phyloP scores from a whole-genome alignment of 768 basidiomycete species.

The Mycena albidolilacea region DNA sequence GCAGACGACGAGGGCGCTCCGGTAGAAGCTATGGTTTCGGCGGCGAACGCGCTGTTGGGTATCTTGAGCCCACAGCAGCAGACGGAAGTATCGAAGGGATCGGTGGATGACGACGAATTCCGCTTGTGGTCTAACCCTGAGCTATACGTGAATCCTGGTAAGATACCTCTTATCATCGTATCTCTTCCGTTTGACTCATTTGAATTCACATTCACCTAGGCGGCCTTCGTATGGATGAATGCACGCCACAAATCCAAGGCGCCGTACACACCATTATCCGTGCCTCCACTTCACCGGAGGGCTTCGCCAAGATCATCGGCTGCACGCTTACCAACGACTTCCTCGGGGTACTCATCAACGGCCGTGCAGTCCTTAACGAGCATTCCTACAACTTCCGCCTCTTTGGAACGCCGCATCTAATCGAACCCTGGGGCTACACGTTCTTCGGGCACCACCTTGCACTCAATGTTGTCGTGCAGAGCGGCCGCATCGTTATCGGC shows the following conservation, averaged over 20 bases:
- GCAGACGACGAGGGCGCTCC: constrained; percentile 5
- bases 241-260: neutral
- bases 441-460: constrained; percentile 19
- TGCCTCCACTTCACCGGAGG: constrained; percentile 1
- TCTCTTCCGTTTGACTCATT: neutral
- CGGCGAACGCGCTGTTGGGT: neutral
- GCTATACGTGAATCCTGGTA: constrained; percentile 6
- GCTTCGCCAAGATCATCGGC: constrained; percentile 4
- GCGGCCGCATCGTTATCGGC: constrained; percentile 7
- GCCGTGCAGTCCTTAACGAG: constrained; percentile 8
- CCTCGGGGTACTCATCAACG: constrained; percentile 3
- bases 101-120: constrained; percentile 7
- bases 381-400: constrained; percentile 15
- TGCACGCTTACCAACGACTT: constrained; percentile 18
- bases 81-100: neutral
- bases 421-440: constrained; percentile 10
- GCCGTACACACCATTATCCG: constrained; percentile 6
- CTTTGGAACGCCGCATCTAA: neutral
- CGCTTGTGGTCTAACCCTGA: constrained; percentile 10
- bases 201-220: neutral
- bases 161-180: neutral
- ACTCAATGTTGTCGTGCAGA: constrained; percentile 3
- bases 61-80: neutral
- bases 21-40: neutral
- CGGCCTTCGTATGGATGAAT: constrained; percentile 12